Base-by-base conservation (phyloP, 768 basidiomycete genomes). In the Suillus brevipes region DNA sequence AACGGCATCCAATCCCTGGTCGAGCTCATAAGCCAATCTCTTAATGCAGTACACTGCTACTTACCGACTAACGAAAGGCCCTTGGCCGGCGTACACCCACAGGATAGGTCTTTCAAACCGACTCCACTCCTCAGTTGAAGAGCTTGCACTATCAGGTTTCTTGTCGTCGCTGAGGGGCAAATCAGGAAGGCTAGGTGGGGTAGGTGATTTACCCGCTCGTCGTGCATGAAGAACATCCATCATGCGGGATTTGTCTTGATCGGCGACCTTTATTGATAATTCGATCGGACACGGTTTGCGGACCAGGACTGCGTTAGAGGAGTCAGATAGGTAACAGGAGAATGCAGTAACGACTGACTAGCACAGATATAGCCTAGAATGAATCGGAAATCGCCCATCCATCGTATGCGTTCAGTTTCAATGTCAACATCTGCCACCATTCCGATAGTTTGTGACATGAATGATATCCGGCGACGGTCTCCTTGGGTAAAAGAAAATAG, bases 371-470 rank as follows among this genome's bases (percentile, higher is more conserved):
- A 86, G 10, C 94, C 94, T 65, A 85, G 78, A 37, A 89, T 73
- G 74, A 96, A 96, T 10, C 94, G 88, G 14, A 83, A 79, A 70
- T 89, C 90, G 12, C 94, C 94, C 88, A 96, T 89, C 89, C 91
- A 95, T 10, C 93, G 85, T 49, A 95, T 76, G 69, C 92, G 79
- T 65, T 95, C 94, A 2, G 94, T 96, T 63, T 90, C 90, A 53
- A 92, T 77, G 76, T 95, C 94, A 47, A 94, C 65, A 67, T 95
- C 92, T 3, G 94, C 92, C 87, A 94, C 90, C 38, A 96, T 80
- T 3, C 94, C 94, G 25, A 92, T 72, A 3, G 89, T 84, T 78
- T 94, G 92, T 0, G 90, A 87, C 87, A 95, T 88, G 80, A 92
- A 95, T 16, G 91, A 92, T 71, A 91, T 81, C 2, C 80, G 81